phyloP scores from a whole-genome alignment of 1,284 basidiomycete species.

The Trametes polyzona region DNA sequence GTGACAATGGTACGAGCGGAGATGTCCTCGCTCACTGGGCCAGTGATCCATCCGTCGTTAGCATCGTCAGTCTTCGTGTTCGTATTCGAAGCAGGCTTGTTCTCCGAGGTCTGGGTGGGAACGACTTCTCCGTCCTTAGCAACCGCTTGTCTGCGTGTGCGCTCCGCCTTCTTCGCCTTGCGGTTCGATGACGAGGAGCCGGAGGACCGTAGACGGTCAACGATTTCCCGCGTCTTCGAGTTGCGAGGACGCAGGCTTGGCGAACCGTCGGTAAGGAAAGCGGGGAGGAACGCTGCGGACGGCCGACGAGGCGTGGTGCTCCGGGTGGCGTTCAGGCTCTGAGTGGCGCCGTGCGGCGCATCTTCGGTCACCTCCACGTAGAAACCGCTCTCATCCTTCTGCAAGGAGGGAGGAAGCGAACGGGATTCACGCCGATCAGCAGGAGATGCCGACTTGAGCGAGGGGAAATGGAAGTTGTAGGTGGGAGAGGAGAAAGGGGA shows the following conservation, averaged over 20 bases:
- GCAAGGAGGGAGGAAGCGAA: conserved; percentile 33
- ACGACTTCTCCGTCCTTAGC: conserved; percentile 8
- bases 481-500: conserved; percentile 33
- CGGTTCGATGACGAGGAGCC: conserved; percentile 27
- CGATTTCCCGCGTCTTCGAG: conserved; percentile 38
- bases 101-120: not conserved
- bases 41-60: conserved; percentile 23
- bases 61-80: conserved; percentile 2
- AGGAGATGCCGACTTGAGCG: conserved; percentile 27
- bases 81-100: not conserved
- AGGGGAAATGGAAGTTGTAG: conserved; percentile 38
- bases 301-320: conserved; percentile 33
- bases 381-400: conserved; percentile 40
- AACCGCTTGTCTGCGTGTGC: conserved; percentile 15
- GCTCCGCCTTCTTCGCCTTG: conserved; percentile 24
- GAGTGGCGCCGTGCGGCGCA: conserved; percentile 10
- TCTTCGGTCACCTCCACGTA: conserved; percentile 29
- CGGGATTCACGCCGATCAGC: conserved; percentile 30
- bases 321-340: conserved; percentile 26
- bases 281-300: conserved; percentile 31
- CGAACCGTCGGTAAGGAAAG: conserved; percentile 31
- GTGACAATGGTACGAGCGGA: conserved; percentile 13
- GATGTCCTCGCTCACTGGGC: conserved; percentile 20
- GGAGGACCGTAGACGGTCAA: conserved; percentile 35
- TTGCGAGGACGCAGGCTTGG: conserved; percentile 27